Evolutionary conservation across 495 filamentous ascomycete species (phyloP).

Genomic region (Parathielavia appendiculata): DNA sequence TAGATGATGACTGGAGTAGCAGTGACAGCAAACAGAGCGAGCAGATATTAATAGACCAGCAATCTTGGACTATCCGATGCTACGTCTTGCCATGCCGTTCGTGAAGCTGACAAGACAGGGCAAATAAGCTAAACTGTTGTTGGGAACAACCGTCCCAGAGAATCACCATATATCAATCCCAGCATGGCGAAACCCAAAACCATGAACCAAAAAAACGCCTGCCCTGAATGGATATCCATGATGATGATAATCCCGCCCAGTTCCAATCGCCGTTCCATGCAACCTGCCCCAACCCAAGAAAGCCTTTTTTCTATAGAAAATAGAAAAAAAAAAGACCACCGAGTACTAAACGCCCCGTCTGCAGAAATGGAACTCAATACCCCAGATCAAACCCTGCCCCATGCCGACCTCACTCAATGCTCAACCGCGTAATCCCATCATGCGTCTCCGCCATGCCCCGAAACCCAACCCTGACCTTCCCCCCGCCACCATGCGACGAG

Average conservation of each 20-base stretch:
- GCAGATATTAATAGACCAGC: neutral
- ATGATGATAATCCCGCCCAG: no score
- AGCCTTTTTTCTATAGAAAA: no score
- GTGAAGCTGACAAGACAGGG: no score
- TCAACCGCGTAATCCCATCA: constrained; percentile 97
- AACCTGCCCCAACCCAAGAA: no score
- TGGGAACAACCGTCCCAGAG: neutral
- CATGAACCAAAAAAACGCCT: neutral
- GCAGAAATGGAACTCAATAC: neutral
- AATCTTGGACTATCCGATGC: neutral
- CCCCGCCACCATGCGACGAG: neutral
- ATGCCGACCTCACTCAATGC: constrained; percentile 34
- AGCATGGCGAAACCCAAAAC: neutral
- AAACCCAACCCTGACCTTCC: constrained; percentile 60
- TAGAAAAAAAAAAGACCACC: no score
- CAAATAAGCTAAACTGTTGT: no score
- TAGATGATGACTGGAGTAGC: neutral
- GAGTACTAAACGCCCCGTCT: neutral
- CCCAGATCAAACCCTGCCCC: neutral
- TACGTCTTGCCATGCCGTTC: no score
- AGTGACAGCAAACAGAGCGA: neutral
- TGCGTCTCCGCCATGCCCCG: constrained; percentile 96
- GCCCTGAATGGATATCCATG: no score
- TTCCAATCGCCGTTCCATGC: no score
- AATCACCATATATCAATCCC: neutral